phyloP scores from a whole-genome alignment of 2,329 filamentous ascomycete species.

The Xenosphaeropsis pyriputrescens region DNA sequence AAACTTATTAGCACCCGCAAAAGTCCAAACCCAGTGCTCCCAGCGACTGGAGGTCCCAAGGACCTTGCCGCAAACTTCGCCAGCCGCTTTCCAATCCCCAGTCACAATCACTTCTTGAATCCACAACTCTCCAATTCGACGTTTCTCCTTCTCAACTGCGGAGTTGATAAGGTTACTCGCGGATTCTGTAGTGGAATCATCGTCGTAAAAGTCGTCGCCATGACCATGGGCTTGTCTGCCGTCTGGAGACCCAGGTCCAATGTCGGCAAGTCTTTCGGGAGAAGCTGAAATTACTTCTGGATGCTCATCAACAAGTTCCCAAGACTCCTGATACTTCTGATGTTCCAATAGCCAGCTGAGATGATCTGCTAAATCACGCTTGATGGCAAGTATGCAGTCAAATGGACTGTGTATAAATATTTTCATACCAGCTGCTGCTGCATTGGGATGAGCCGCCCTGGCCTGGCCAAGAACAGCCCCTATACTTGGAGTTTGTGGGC shows the following conservation, averaged over 20 bases:
- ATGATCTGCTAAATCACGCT: constrained; percentile 75
- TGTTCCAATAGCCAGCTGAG: constrained; percentile 74
- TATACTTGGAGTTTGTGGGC: constrained; percentile 20
- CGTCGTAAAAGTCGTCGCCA: constrained; percentile 60
- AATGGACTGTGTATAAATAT: constrained; percentile 95
- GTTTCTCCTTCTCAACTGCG: constrained; percentile 71
- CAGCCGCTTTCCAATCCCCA: constrained; percentile 64
- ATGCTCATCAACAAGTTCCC: constrained; percentile 78
- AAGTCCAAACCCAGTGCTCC: constrained; percentile 94
- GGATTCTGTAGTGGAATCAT: constrained; percentile 50
- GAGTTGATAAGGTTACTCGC: constrained; percentile 43
- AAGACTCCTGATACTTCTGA: constrained; percentile 69
- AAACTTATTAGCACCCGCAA: constrained; percentile 72
- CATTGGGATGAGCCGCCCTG: constrained; percentile 12
- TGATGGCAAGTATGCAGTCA: constrained; percentile 86
- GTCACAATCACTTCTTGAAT: constrained; percentile 68
- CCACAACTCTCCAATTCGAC: constrained; percentile 86
- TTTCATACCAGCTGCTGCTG: constrained; percentile 43
- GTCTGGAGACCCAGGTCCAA: constrained; percentile 25
- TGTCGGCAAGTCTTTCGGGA: constrained; percentile 24
- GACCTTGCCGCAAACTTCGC: constrained; percentile 69
- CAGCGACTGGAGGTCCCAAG: constrained; percentile 66
- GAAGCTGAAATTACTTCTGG: constrained; percentile 50
- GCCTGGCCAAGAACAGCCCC: constrained; percentile 25
- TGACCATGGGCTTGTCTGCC: constrained; percentile 8